Evolutionary conservation across 73 alveolate species (phyloP), one percentile per base, ranked within the genome.

Genomic region (Stentor coeruleus): DNA sequence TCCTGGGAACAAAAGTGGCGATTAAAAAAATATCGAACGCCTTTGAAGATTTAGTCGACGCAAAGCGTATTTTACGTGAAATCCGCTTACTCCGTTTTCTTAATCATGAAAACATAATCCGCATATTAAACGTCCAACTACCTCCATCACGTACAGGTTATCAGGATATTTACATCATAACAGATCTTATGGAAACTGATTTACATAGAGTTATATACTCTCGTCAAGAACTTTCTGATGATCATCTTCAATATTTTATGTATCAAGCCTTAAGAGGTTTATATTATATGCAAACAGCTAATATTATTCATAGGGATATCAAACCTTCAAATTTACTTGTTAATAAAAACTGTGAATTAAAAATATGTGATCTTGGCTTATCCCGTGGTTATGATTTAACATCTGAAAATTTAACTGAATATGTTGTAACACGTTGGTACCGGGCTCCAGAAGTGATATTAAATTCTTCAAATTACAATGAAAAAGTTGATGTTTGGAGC

Each of bases 11-110:
- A n/a, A n/a, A n/a, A 59, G 96, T 91, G 20, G 97, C 94, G 28
- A 88, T 91, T 20, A 91, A 91, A 81, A 91, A 91, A 49, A 81
- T 85, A 31, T 31, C 90, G 33, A 76, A 59, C 72, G 95, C 95
- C 20, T 93, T 93, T 76, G 93, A 90, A 82, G 98, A 93, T 81
- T 77, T 91, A 20, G 86, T 89, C 30, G 98, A 93, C 81, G 98
- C 98, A 14, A 93, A 93, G 91, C 82, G 95, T 59, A 90, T 93
- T 39, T 91, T 93, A 38, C 90, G 98, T 81, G 98, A 93, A 83
- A 93, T 93, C 59, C 90, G 91, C 58, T 84, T 93, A 38, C 90
- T 77, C 83, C 77, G 90, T 85, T 58, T 87, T 38, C 75, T 91
- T 15, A 58, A 58, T 33, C 94, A 88, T 49, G 94, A 89, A 20